Evolutionary conservation across 257 asterid species (phyloP), one percentile per base, ranked within the genome.

Genomic region (Primulina tabacum): DNA sequence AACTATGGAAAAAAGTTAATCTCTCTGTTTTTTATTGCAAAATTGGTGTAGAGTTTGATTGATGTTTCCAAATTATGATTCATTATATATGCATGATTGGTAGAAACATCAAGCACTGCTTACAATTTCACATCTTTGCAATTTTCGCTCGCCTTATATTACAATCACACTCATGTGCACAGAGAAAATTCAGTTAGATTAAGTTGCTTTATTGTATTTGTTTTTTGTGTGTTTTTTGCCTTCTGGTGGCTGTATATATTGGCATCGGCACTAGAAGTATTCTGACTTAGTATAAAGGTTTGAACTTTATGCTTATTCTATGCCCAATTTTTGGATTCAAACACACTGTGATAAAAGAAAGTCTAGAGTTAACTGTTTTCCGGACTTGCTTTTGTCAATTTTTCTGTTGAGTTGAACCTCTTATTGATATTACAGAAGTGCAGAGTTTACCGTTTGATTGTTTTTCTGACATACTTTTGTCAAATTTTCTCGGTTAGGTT

Each of bases 381-480:
- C 0, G 8, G 3, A 16, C 57, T 0, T 16, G 57, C 55, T 20
- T 34, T 60, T 18, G 29, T 28, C 40, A 26, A 61, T 21, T 66
- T 64, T 71, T 82, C 71, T 6, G 69, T 58, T 66, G 87, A 97
- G 90, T 90, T 81, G 97, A 90, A 73, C 99, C 97, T 6, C 91
- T 71, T 81, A 72, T 93, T n/a, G 96, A 93, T 72, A 84, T 87
- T 66, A 82, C 82, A 70, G 86, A 82, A 50, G 8, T 17, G 21
- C 5, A 5, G 57, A 50, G 20, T 50, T 50, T 16, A 50, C 8
- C 4, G 8, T 16, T 50, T 16, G 21, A 16, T 50, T 14, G 21
- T 4, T 50, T 43, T 50, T 50, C 21, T 50, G 57, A 50, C 57
- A 50, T 50, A 20, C 57, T 28, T 35, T 56, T 18, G 21, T 35